A percentile compares a stretch with the other conserved stretches of the same genome.
Evolutionary conservation across 1,139 yeast genomes (phyloP).

Genomic region (Candida freyschussii): DNA sequence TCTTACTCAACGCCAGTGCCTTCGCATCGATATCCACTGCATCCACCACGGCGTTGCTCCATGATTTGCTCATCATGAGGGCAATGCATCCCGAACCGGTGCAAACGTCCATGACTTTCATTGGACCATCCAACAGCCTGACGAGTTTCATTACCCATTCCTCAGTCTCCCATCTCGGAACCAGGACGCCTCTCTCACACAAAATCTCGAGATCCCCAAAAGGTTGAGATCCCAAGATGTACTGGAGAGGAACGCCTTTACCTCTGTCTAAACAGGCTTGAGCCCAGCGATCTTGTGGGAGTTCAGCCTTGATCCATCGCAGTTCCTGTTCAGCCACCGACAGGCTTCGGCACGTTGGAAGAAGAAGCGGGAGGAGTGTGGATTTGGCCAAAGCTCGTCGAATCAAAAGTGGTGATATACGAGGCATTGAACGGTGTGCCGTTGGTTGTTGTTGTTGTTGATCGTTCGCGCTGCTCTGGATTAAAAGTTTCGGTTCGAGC

Average conservation of each 20-base stretch:
- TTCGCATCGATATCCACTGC: conserved; percentile 58
- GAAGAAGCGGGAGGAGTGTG: conserved; percentile 12
- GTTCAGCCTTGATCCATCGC: conserved; percentile 43
- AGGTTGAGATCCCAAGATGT: conserved; percentile 81
- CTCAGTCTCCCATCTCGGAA: conserved; percentile 95
- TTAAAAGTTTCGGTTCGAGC: too few species aligned
- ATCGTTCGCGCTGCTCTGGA: too few species aligned
- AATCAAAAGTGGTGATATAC: conserved; percentile 6
- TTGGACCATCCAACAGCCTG: conserved; percentile 21
- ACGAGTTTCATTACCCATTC: conserved; percentile 66
- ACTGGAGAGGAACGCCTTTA: conserved; percentile 65
- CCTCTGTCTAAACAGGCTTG: conserved; percentile 37
- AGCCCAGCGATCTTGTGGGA: conserved; percentile 30
- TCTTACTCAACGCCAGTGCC: conserved; percentile 48
- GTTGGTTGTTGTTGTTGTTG: too few species aligned
- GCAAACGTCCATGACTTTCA: conserved; percentile 57
- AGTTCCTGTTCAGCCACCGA: conserved; percentile 40
- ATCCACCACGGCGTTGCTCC: conserved; percentile 30
- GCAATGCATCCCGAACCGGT: conserved; percentile 92
- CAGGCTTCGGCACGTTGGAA: conserved; percentile 32
- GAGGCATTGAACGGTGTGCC: too few species aligned
- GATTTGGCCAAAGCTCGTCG: conserved; percentile 5
- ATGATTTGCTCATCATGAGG: conserved; percentile 38
- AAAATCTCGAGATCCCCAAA: conserved; percentile 63
- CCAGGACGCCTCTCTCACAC: conserved; percentile 65